Evolutionary conservation across 2,329 filamentous ascomycete species (phyloP), one percentile per base, ranked within the genome.

Genomic region (Diaporthe sp.): DNA sequence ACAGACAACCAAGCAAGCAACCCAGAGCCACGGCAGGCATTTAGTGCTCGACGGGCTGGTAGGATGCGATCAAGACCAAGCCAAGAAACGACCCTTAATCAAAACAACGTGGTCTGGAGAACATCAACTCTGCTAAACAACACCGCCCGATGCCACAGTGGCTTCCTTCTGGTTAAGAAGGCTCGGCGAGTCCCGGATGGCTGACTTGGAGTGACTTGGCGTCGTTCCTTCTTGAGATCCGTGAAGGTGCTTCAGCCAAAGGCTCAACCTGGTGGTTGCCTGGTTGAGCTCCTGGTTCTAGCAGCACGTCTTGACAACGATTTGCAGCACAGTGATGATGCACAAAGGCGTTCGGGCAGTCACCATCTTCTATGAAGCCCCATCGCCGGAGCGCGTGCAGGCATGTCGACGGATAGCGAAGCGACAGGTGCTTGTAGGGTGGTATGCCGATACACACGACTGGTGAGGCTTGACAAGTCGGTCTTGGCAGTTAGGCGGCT

Each of bases 1-100:
- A 54, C 25, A 40, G 45, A 69, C 40, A 70, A 30, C 75, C 64
- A 54, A 54, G 42, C 54, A 55, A 10, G 30, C 30, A 66, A 25
- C 30, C 38, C 64, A 50, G 67, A 55, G 30, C 45, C 72, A 73
- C 54, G 60, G 30, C 72, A 70, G 45, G 58, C 47, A 57, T 54
- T 64, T 67, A 60, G 22, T 57, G 75, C 68, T 64, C 45, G 50
- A 42, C 64, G 45, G 22, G n/a, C 45, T 38, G 61, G 45, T 54
- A 22, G 64, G 30, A 40, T 28, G 64, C 45, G 45, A 25, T 38
- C 45, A 54, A 28, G 47, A 40, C 64, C 47, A 9, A 54, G 64
- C 33, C 33, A 40, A 28, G 33, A 25, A 52, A 54, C 35, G 17
- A 17, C 47, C 45, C 64, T 54, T 68, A 30, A 68, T 40, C 58